phyloP scores from a whole-genome alignment of 1,139 yeast genomes.

The Debaryomycetaceae sp. region DNA sequence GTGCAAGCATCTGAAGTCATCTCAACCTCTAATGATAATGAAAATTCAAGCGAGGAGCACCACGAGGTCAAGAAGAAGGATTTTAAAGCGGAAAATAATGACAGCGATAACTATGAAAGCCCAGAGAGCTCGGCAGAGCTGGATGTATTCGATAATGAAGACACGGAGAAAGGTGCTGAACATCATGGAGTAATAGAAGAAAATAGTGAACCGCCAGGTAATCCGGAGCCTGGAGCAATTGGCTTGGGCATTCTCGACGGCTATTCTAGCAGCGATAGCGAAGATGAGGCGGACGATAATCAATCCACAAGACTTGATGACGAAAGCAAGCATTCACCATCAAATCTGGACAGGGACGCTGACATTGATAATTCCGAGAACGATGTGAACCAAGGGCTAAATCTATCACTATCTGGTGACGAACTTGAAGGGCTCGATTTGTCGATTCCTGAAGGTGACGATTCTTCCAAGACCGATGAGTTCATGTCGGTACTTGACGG shows the following conservation, averaged over 20 bases:
- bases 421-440: slow-evolving; percentile 16
- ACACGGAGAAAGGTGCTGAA: slow-evolving; percentile 5
- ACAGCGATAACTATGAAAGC: neutral
- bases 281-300: slow-evolving; percentile 6
- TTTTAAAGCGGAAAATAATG: neutral
- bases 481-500: slow-evolving; percentile 23
- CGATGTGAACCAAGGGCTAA: slow-evolving; percentile 12
- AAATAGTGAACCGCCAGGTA: neutral
- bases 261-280: slow-evolving; percentile 9
- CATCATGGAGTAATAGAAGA: neutral
- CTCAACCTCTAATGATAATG: slow-evolving; percentile 3
- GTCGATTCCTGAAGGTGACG: slow-evolving; percentile 15
- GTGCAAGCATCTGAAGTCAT: neutral
- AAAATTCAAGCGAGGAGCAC: slow-evolving; percentile 3
- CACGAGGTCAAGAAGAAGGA: slow-evolving; percentile 1
- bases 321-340: slow-evolving; percentile 4
- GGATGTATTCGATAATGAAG: neutral
- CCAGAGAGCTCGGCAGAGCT: slow-evolving; percentile 1
- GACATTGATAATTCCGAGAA: slow-evolving; percentile 1
- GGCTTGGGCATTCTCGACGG: slow-evolving; percentile 4
- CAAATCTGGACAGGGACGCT: slow-evolving; percentile 5
- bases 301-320: slow-evolving; percentile 4
- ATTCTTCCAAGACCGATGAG: slow-evolving; percentile 6
- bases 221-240: neutral
- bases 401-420: slow-evolving; percentile 8